Evolutionary conservation across 2,329 filamentous ascomycete genomes (phyloP), one percentile per base, ranked within the genome.

Genomic region (Xylariaceae sp.): DNA sequence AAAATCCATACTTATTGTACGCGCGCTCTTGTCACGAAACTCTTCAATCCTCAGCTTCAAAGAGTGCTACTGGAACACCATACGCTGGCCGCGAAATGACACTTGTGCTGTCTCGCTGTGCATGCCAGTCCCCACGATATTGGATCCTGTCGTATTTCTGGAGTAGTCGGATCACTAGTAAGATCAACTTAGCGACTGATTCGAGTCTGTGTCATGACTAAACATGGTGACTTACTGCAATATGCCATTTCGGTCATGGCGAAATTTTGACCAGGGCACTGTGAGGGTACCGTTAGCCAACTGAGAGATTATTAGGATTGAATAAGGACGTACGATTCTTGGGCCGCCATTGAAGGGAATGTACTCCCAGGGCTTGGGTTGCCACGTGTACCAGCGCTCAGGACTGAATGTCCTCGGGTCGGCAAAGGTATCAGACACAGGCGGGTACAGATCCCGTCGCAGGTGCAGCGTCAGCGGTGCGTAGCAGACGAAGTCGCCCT

Each of bases 321-420:
- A 9, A 18, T 7, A 19, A 13, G 38, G 26, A 47, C 48, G 3
- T 47, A 51, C 48, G 34, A 77, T 73, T 32, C 76, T 56, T 19
- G 75, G 71, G 0, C 74, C 75, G 2, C 73, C 73, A 47, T 77
- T 78, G 55, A 79, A 79, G 0, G 75, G 74, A 12, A 78, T 63
- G 42, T 76, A 78, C 36, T 70, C 64, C 73, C 73, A 77, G 1
- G 51, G 42, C 22, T 36, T 35, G 15, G 51, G 51, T 9, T 64
- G 78, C 69, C 42, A 71, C 60, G 4, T 26, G 6, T 49, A 50
- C 50, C 52, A 55, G 17, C 47, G 47, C 45, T 54, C 48, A 9
- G 49, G 47, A 9, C 51, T 42, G 36, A 55, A 52, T 36, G 44
- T 15, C 12, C 38, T 37, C 3, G 48, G 48, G 37, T 54, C 51